phyloP scores from a whole-genome alignment of 306 rosid genomes.

The Cotoneaster glaucophyllus region DNA sequence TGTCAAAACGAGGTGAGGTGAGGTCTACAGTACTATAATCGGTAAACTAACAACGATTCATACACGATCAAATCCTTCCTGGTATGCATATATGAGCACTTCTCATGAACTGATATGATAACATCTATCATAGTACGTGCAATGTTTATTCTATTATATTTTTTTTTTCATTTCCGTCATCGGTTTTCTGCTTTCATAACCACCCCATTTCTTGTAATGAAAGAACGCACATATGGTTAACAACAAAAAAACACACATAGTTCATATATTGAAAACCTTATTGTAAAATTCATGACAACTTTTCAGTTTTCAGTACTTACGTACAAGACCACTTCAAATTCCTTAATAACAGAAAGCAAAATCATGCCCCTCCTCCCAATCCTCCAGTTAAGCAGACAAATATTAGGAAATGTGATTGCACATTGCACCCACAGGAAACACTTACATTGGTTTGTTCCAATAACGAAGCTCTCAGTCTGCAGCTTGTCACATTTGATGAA shows the following conservation, averaged over 20 bases:
- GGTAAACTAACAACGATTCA: neutral
- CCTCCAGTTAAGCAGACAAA: neutral
- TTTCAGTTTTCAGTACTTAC: neutral
- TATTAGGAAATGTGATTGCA: neutral
- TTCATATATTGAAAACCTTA: neutral
- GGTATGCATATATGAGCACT: conserved; percentile 20
- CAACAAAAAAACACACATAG: neutral
- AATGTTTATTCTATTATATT: neutral
- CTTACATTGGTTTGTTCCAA: conserved; percentile 55
- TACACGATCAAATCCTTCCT: neutral
- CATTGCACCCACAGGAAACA: conserved; percentile 3
- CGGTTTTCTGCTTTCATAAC: neutral
- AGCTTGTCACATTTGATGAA: conserved; percentile 46
- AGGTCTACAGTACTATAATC: neutral
- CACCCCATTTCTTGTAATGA: neutral
- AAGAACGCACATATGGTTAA: neutral
- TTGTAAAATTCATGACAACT: neutral
- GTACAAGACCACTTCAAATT: neutral
- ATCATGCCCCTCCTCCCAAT: neutral
- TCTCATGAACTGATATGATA: conserved; percentile 73
- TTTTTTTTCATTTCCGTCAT: neutral
- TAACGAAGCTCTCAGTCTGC: conserved; percentile 46
- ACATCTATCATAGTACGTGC: conserved; percentile 47
- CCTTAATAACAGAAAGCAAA: neutral
- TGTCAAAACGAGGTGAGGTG: neutral